Conservation (phyloP, 345 rosid species). For the Arabidopsis suecica region DNA sequence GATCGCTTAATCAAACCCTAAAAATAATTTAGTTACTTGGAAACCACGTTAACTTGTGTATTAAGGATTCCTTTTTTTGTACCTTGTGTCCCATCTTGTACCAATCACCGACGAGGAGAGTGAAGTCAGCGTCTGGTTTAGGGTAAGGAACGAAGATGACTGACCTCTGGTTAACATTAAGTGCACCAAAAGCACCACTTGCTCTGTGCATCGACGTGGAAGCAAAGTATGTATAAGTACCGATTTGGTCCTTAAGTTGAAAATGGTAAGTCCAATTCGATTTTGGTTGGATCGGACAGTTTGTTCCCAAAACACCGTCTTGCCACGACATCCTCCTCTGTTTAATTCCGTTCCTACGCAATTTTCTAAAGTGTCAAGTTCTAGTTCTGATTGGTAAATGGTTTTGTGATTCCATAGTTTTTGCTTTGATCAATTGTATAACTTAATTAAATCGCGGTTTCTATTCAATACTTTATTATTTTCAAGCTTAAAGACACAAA, state of each 20-base stretch:
- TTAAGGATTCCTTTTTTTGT: not conserved
- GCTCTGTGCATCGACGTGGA: slow-evolving; percentile 42
- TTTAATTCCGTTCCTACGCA: slow-evolving; percentile 38
- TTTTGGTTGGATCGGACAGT: slow-evolving; percentile 43
- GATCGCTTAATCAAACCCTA: not conserved
- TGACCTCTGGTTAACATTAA: slow-evolving; percentile 56
- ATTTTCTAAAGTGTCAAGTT: not conserved
- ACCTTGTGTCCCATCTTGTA: slow-evolving; percentile 49
- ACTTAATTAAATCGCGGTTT: too few relatives aligned
- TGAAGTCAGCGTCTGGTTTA: slow-evolving; percentile 57
- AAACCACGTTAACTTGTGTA: not conserved
- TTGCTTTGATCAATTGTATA: too few relatives aligned
- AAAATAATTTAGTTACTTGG: not conserved
- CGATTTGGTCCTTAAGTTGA: slow-evolving; percentile 45
- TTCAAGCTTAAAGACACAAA: too few relatives aligned
- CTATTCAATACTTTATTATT: too few relatives aligned
- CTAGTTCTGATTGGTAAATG: not conserved
- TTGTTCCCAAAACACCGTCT: slow-evolving; percentile 46
- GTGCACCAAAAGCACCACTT: slow-evolving; percentile 52
- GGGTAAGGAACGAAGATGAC: slow-evolving; percentile 62
- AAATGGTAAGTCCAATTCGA: slow-evolving; percentile 42
- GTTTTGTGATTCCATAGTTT: not conserved
- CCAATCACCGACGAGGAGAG: slow-evolving; percentile 70
- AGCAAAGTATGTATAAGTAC: slow-evolving; percentile 37
- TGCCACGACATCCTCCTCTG: slow-evolving; percentile 45